These are phyloP conservation scores for Coemansia umbellata DNA, from an alignment of 192 early-diverging fungal species.

Conservation along the genomic window DNA sequence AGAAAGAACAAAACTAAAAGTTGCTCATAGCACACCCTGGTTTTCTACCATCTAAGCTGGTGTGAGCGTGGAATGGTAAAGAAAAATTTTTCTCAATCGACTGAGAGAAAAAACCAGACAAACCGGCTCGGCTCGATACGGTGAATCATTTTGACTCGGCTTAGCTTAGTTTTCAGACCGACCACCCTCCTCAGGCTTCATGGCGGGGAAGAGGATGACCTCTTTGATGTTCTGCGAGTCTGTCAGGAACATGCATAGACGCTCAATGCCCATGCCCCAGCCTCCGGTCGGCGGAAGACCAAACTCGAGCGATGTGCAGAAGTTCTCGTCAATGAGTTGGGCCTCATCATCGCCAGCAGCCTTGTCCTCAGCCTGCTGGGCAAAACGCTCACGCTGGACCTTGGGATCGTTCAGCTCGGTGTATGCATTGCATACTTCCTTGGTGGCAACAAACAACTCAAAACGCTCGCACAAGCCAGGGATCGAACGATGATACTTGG, in stretches of 20 bases:
- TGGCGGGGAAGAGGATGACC: slow-evolving; percentile 70
- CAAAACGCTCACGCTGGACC: slow-evolving; percentile 97
- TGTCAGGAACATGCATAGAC: slow-evolving; percentile 98
- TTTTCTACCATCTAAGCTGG: no score
- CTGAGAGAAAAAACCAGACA: not conserved
- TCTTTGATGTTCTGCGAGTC: slow-evolving; percentile 98
- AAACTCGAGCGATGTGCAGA: slow-evolving; percentile 95
- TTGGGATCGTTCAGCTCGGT: slow-evolving; percentile 99
- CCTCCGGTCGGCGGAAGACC: slow-evolving; percentile 95
- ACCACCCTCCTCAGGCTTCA: slow-evolving; percentile 60
- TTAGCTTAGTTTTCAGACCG: not conserved
- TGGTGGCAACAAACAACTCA: slow-evolving; percentile 97
- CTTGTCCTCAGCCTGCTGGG: slow-evolving; percentile 96
- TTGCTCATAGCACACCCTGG: no score
- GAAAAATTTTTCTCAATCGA: not conserved
- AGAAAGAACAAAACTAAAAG: slow-evolving; percentile 33
- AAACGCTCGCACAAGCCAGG: slow-evolving; percentile 96
- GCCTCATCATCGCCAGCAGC: slow-evolving; percentile 98
- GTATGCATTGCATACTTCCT: slow-evolving; percentile 99
- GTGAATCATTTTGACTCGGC: not conserved
- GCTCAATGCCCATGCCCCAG: slow-evolving; percentile 95
- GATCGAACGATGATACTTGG: slow-evolving; percentile 89
- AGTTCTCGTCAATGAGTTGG: slow-evolving; percentile 96
- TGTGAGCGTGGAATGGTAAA: not conserved
- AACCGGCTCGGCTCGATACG: not conserved